Evolutionary conservation across 176 grass and related monocot genomes (phyloP).

Genomic region (Elymus sibiricus): DNA sequence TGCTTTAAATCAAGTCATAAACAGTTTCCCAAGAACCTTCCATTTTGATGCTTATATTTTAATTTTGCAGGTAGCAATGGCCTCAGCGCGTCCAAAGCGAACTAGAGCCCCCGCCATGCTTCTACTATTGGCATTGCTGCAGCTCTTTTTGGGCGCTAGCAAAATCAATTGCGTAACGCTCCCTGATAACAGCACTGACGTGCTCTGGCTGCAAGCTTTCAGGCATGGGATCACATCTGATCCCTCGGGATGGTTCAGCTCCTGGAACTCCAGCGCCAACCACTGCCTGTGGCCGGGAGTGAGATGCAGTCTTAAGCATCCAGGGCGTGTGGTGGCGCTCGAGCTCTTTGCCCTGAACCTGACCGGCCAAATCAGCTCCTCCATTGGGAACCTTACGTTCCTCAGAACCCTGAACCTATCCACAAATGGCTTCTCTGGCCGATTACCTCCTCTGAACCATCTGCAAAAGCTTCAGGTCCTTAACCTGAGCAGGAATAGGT

Average conservation of each 20-base stretch:
- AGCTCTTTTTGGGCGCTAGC: too few species aligned
- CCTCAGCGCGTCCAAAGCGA: not conserved
- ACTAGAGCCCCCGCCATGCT: not conserved
- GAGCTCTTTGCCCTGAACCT: not conserved
- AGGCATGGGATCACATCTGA: too few species aligned
- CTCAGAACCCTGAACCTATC: not conserved
- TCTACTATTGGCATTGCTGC: not conserved
- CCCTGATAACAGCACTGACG: too few species aligned
- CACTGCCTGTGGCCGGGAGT: too few species aligned
- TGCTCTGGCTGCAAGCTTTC: too few species aligned
- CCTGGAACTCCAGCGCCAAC: too few species aligned
- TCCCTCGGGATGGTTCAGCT: too few species aligned
- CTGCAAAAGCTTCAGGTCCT: not conserved
- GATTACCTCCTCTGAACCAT: not conserved
- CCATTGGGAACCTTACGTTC: not conserved
- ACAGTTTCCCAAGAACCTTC: too few species aligned
- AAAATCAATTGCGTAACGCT: too few species aligned
- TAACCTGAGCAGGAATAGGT: fast-evolving
- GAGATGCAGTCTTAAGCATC: too few species aligned
- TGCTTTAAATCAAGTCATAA: too few species aligned
- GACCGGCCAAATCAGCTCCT: not conserved
- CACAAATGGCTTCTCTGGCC: not conserved
- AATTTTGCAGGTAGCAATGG: not conserved
- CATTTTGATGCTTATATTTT: not conserved
- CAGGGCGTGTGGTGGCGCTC: not conserved